These are phyloP conservation scores for Penicillium hesseltinei DNA, from an alignment of 2,329 filamentous ascomycete genomes.

Conservation along the genomic window DNA sequence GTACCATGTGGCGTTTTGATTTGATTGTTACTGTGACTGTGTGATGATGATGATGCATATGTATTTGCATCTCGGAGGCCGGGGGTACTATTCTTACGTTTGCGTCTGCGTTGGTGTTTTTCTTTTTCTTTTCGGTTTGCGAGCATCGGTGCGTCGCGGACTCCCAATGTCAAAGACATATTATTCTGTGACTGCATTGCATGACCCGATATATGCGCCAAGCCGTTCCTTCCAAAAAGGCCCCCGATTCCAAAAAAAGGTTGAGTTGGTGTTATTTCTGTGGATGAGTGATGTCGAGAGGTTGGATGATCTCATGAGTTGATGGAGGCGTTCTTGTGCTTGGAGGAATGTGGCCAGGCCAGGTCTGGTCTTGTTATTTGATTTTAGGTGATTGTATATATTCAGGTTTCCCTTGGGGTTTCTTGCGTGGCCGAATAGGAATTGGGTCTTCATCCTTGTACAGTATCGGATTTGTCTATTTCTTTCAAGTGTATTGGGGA, in stretches of 20 bases:
- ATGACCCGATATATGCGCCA: background rate
- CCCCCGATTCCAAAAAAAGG: background rate
- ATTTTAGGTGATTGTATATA: background rate
- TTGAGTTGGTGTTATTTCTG: background rate
- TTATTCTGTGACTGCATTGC: background rate
- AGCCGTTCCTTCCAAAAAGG: background rate
- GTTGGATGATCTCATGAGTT: constrained; percentile 4
- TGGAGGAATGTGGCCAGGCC: background rate
- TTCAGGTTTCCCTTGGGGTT: background rate
- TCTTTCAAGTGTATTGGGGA: background rate
- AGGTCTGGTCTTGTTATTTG: background rate
- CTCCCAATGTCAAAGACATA: background rate
- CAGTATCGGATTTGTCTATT: background rate
- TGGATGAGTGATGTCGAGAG: background rate
- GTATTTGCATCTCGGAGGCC: constrained; percentile 17
- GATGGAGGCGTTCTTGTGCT: background rate
- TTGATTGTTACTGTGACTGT: constrained; percentile 1
- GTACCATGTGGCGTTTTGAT: constrained; percentile 22
- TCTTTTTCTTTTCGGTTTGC: constrained; percentile 2
- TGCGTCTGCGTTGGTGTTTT: background rate
- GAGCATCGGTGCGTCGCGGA: constrained; percentile 3
- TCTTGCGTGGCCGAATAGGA: background rate
- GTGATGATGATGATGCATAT: constrained; percentile 5
- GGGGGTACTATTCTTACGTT: background rate
- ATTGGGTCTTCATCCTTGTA: constrained; percentile 3